Base-by-base conservation (phyloP, 1,139 yeast genomes). In the Nakaseomyces uthaithaninus region DNA sequence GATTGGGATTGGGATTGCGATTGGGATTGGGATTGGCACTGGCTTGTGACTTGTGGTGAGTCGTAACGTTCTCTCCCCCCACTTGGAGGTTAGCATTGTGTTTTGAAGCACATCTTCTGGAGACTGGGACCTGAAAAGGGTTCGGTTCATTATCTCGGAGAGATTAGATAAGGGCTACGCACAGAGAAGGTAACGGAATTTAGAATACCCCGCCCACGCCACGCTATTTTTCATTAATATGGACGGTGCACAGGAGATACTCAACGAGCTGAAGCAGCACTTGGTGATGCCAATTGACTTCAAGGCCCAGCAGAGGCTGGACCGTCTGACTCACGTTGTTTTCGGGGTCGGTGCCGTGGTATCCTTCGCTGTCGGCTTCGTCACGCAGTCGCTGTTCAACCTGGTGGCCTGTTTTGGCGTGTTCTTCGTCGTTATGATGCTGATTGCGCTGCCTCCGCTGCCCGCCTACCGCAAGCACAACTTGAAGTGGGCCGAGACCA, bases 261-360 rank as follows among this genome's bases (percentile, higher is more conserved):
- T 56, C n/a, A 51, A 52, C 36, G 60, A 56, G 23, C 19, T 57
- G 22, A 43, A 42, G 16, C 49, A 43, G 23, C 49, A 48, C 35
- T 41, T 56, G 30, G 47, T 49, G 11, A 52, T 56, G 24, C 61
- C 63, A 16, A 48, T 58, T n/a, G 63, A 58, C 39, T 58, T 53
- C 39, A 52, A 49, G 30, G 47, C 55, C 10, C 63, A 58, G 41
- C 41, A 42, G 33, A 37, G 31, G 11, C 41, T 51, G 14, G 49
- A 43, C 15, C 38, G 36, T 20, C 39, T 51, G 23, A 45, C 48
- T n/a, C 43, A 42, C 14, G 24, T 38, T 6, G 37, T 49, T 1
- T 45, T 56, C 3, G 28, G 44, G 10, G 37, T 44, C 8, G 55
- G 55, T 14, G 50, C 54, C 2, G 10, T 52, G 6, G 11, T 52